A percentile compares a stretch with the other conserved stretches of the same genome.
Conservation (phyloP, 2,329 filamentous ascomycete genomes). For the Calonectria crousiana region DNA sequence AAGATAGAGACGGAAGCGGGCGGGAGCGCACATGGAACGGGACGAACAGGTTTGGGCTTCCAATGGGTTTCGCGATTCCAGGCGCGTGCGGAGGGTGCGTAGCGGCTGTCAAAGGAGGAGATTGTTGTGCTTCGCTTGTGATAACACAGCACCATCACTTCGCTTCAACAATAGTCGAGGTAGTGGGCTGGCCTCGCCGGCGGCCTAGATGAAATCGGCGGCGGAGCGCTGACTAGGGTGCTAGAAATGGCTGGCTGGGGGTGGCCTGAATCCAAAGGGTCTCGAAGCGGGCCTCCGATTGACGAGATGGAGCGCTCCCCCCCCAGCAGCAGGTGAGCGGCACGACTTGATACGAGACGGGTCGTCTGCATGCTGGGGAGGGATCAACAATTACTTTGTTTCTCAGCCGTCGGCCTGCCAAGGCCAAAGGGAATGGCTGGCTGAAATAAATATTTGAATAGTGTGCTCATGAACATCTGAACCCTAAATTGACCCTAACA, state of each 20-base stretch:
- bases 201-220: constrained; percentile 10
- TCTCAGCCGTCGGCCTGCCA: neutral
- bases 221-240: neutral
- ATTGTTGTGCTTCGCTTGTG: constrained; percentile 4
- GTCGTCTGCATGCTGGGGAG: neutral
- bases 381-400: constrained; percentile 8
- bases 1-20: constrained; percentile 10
- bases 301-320: constrained; percentile 41
- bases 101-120: neutral
- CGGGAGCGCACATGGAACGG: constrained; percentile 8
- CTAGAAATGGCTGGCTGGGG: constrained; percentile 1
- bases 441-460: neutral
- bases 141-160: neutral
- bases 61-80: neutral
- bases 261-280: neutral
- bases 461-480: neutral
- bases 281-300: constrained; percentile 42
- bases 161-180: neutral
- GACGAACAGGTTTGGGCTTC: constrained; percentile 11
- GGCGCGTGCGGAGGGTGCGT: neutral
- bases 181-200: neutral
- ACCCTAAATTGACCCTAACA: neutral
- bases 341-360: constrained; percentile 10
- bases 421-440: neutral
- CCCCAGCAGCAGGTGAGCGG: constrained; percentile 30